phyloP scores from a whole-genome alignment of 1,139 yeast species.

The Geotrichum klebahnii region DNA sequence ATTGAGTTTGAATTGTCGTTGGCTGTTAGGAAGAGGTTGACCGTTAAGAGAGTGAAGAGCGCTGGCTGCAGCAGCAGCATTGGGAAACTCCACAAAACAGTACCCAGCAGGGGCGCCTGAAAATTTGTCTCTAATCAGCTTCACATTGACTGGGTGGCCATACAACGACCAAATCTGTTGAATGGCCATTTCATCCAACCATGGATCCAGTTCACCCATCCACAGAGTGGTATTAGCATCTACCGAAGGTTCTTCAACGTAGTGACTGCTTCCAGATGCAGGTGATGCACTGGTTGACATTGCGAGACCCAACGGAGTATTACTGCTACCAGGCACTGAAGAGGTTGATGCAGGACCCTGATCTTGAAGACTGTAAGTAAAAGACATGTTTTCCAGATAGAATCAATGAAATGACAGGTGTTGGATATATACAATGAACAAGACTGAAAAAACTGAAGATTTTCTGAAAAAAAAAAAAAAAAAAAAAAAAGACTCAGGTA shows the following conservation, averaged over 20 bases:
- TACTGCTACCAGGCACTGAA: constrained; percentile 4
- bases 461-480: constrained; percentile 2
- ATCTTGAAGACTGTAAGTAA: constrained; percentile 1
- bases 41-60: constrained; percentile 64
- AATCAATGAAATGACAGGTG: too few relatives aligned
- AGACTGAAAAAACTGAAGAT: constrained; percentile 1
- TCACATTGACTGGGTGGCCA: constrained; percentile 52
- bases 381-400: too few relatives aligned
- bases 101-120: constrained; percentile 59
- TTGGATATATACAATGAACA: too few relatives aligned
- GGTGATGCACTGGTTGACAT: constrained; percentile 3
- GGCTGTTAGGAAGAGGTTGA: constrained; percentile 56
- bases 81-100: constrained; percentile 78
- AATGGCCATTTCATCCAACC: constrained; percentile 72
- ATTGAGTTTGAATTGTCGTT: constrained; percentile 65
- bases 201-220: constrained; percentile 94
- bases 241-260: background rate
- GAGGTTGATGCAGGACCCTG: background rate
- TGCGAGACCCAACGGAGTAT: constrained; percentile 1
- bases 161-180: constrained; percentile 60
- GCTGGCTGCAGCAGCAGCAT: constrained; percentile 60
- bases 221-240: constrained; percentile 48
- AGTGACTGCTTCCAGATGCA: background rate
- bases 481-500: constrained; percentile 5
- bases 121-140: constrained; percentile 55